Percentiles rank a stretch among this genome's conserved stretches.
phyloP scores from a whole-genome alignment of 2,329 filamentous ascomycete genomes.

The Ceratocystis papillata region DNA sequence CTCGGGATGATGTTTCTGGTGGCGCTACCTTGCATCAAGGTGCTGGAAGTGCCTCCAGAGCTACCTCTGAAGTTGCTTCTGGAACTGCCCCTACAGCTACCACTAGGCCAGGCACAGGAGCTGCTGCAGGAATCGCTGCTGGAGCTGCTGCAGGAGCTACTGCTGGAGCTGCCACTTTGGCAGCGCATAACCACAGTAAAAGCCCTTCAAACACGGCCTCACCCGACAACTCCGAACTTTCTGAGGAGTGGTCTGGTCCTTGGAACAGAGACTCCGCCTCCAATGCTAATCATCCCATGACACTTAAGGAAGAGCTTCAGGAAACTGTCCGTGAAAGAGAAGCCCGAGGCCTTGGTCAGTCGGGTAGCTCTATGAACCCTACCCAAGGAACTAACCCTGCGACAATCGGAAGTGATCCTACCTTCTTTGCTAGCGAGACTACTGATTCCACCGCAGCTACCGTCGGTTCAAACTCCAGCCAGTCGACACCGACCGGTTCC shows the following conservation, averaged over 20 bases:
- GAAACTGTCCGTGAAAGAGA: conserved; percentile 22
- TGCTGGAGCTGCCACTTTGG: conserved; percentile 1
- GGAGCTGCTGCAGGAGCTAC: conserved; percentile 9
- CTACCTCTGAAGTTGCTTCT: background rate
- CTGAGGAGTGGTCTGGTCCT: conserved; percentile 23
- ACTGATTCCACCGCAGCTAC: conserved; percentile 17
- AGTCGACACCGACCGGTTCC: conserved; percentile 10
- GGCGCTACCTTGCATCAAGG: background rate
- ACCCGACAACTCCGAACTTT: conserved; percentile 15
- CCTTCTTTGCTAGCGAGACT: conserved; percentile 17
- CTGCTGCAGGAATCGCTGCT: background rate
- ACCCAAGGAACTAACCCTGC: conserved; percentile 18
- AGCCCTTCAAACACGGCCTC: background rate
- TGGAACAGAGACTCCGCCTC: conserved; percentile 16
- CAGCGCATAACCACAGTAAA: background rate
- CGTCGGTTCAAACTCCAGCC: conserved; percentile 12
- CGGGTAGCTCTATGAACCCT: background rate
- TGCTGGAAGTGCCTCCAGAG: background rate
- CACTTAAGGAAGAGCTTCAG: conserved; percentile 23
- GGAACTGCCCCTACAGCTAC: background rate
- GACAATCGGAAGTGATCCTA: conserved; percentile 12
- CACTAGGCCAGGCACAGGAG: background rate
- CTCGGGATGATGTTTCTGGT: conserved; percentile 10
- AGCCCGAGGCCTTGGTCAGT: background rate
- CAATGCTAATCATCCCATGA: background rate